Percentiles rank a stretch among this genome's conserved stretches.
Conservation (phyloP, 441 rosid species). For the Brassica balearica region DNA sequence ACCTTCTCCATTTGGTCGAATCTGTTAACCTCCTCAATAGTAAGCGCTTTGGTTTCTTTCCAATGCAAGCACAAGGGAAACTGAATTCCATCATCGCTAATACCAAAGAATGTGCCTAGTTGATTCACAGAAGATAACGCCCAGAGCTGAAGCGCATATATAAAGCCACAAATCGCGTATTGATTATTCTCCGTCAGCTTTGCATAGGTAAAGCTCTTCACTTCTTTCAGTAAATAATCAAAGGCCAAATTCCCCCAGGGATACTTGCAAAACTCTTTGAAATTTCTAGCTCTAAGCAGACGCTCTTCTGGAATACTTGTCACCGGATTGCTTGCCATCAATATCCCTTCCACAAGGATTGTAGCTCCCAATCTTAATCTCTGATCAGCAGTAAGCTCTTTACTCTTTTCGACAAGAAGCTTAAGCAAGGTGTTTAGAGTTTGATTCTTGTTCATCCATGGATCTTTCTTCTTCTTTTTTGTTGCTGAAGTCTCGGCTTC, state of each 20-base stretch:
- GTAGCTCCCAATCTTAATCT: background rate
- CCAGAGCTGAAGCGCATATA: background rate
- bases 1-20: too few species aligned
- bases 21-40: too few species aligned
- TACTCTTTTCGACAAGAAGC: too few species aligned
- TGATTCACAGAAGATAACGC: background rate
- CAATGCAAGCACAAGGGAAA: background rate
- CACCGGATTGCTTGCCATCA: background rate
- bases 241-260: background rate
- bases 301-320: background rate
- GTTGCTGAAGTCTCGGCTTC: background rate
- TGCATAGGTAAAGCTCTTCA: background rate
- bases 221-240: background rate
- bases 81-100: background rate
- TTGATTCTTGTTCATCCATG: background rate
- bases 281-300: background rate
- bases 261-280: background rate
- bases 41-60: background rate
- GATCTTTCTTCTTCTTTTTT: background rate
- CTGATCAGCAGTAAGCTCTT: background rate
- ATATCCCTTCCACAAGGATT: background rate
- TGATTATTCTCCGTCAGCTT: background rate
- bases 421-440: too few species aligned
- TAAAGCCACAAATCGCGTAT: background rate
- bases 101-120: background rate